Evolutionary conservation across 495 filamentous ascomycete genomes (phyloP).

Genomic region (Penicillium tannophilum): DNA sequence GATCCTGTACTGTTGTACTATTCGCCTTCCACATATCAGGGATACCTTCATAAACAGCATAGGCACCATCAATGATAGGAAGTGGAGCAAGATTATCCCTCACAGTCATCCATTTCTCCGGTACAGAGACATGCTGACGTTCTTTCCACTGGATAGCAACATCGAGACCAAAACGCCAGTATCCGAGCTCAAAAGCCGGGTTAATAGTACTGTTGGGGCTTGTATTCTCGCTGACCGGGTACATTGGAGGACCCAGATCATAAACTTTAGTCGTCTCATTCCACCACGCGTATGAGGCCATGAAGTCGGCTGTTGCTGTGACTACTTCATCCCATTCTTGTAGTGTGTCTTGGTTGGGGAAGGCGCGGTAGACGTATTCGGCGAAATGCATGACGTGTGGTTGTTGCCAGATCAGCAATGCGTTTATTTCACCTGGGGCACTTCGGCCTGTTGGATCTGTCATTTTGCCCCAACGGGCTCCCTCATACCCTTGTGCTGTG

Average conservation of each 20-base stretch:
- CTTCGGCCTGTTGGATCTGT: constrained; percentile 56
- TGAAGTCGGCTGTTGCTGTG: constrained; percentile 15
- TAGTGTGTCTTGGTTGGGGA: constrained; percentile 1
- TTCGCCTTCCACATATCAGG: constrained; percentile 22
- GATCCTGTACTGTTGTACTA: constrained; percentile 13
- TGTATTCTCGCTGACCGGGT: constrained; percentile 23
- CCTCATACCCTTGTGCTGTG: constrained; percentile 49
- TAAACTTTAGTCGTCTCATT: constrained; percentile 20
- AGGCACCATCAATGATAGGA: constrained; percentile 18
- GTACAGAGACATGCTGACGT: constrained; percentile 7
- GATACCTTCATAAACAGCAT: constrained; percentile 19
- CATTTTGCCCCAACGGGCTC: constrained; percentile 62
- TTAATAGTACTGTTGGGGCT: constrained; percentile 19
- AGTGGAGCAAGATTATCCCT: constrained; percentile 19
- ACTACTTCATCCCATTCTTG: constrained; percentile 18
- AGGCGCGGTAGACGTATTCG: constrained; percentile 14
- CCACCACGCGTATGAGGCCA: constrained; percentile 25
- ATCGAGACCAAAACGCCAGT: constrained; percentile 22
- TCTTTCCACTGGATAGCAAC: constrained; percentile 19
- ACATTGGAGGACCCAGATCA: constrained; percentile 23
- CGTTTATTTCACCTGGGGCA: constrained; percentile 46
- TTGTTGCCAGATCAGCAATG: constrained; percentile 25
- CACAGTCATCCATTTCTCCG: constrained; percentile 15
- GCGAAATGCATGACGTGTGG: constrained; percentile 25
- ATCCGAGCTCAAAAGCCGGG: constrained; percentile 23